These are phyloP conservation scores for Amauroascus niger DNA, from an alignment of 2,329 filamentous ascomycete species.

Conservation along the genomic window DNA sequence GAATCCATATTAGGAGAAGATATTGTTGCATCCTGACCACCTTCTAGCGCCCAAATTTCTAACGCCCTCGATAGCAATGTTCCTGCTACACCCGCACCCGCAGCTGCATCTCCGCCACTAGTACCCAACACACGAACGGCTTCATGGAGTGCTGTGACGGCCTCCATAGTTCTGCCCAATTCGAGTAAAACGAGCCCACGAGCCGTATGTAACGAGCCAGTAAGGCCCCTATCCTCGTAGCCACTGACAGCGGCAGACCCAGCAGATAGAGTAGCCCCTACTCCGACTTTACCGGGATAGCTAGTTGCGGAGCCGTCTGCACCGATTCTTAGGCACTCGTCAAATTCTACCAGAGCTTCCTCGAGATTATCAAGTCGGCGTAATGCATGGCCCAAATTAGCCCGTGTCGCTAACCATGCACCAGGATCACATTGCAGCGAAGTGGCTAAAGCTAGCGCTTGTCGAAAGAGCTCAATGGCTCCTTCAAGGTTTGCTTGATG, in stretches of 20 bases:
- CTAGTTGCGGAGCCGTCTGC: constrained; percentile 64
- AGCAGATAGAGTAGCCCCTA: constrained; percentile 28
- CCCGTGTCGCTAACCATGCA: constrained; percentile 73
- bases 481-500: constrained; percentile 72
- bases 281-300: constrained; percentile 37
- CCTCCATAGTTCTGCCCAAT: constrained; percentile 62
- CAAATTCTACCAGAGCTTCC: constrained; percentile 69
- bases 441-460: constrained; percentile 65
- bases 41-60: constrained; percentile 39
- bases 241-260: constrained; percentile 35
- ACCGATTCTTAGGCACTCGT: constrained; percentile 74
- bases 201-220: constrained; percentile 40
- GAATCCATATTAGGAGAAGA: neutral
- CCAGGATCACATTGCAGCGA: constrained; percentile 73
- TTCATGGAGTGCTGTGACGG: constrained; percentile 73
- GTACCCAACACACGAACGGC: constrained; percentile 40
- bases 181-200: constrained; percentile 76
- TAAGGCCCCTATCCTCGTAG: constrained; percentile 39
- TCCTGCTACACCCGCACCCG: constrained; percentile 39
- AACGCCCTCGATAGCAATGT: constrained; percentile 38
- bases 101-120: constrained; percentile 39
- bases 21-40: constrained; percentile 7
- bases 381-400: constrained; percentile 82
- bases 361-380: constrained; percentile 60
- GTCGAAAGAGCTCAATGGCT: constrained; percentile 66